Evolutionary conservation across 148 eudicot genomes (phyloP).

Genomic region (Linanthus parryae): DNA sequence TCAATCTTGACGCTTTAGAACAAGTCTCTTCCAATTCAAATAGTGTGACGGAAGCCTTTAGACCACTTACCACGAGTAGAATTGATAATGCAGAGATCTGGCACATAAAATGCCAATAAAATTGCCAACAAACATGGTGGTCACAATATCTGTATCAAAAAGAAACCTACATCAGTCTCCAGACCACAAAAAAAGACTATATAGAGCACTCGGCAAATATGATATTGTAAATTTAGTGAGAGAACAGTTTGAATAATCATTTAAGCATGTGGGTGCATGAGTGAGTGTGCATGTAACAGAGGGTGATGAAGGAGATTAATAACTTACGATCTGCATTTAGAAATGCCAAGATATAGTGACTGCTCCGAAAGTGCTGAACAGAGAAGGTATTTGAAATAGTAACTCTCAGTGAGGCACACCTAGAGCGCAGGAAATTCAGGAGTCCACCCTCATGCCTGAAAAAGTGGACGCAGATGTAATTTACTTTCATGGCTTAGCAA

Average conservation of each 20-base stretch:
- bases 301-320: background rate
- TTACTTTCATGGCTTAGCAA: no score
- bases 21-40: no score
- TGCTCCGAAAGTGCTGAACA: conserved; percentile 22
- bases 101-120: conserved; percentile 91
- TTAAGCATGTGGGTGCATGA: no score
- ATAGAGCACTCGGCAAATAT: background rate
- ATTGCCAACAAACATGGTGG: conserved; percentile 85
- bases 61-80: conserved; percentile 84
- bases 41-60: no score
- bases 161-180: conserved; percentile 2
- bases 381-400: conserved; percentile 33
- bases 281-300: no score
- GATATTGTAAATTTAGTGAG: background rate
- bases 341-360: conserved; percentile 25
- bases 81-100: conserved; percentile 91
- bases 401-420: conserved; percentile 23
- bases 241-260: no score
- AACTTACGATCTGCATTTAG: conserved; percentile 63
- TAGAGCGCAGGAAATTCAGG: conserved; percentile 38
- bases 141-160: conserved; percentile 61
- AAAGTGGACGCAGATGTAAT: background rate
- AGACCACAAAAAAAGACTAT: background rate
- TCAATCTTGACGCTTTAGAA: no score
- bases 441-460: conserved; percentile 90